Conservation (phyloP, 345 rosid species). For the Fremontodendron californicum region DNA sequence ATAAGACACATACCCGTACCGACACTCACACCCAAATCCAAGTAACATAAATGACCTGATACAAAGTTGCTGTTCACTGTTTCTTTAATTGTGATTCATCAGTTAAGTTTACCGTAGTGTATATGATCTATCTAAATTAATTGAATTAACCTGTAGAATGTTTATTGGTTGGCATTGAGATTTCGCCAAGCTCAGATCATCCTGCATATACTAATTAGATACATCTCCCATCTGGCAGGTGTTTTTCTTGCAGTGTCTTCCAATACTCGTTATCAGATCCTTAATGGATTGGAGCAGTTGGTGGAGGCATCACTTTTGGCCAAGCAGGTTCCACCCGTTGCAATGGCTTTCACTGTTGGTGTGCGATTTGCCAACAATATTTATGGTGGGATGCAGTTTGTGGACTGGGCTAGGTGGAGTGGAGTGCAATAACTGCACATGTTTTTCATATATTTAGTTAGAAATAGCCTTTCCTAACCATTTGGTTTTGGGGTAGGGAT, state of each 20-base stretch:
- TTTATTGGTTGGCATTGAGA: background rate
- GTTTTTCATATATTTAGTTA: background rate
- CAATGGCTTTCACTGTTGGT: conserved; percentile 80
- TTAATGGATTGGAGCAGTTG: conserved; percentile 68
- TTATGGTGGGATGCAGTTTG: conserved; percentile 89
- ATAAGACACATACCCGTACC: too few species aligned
- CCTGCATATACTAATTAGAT: background rate
- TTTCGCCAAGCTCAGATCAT: background rate
- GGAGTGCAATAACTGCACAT: conserved; percentile 41
- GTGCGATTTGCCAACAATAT: conserved; percentile 79
- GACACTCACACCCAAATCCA: too few species aligned
- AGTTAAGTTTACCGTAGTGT: background rate
- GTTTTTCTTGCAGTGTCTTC: conserved; percentile 74
- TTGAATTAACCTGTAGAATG: background rate
- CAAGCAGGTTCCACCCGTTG: conserved; percentile 63
- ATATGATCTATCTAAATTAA: background rate
- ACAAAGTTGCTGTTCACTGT: background rate
- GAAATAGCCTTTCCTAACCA: background rate
- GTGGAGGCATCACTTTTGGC: conserved; percentile 75
- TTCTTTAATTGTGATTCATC: background rate
- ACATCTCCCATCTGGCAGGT: conserved; percentile 34
- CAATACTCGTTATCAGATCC: conserved; percentile 69
- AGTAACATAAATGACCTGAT: too few species aligned
- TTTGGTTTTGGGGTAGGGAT: background rate
- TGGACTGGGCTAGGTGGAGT: conserved; percentile 80